phyloP scores from a whole-genome alignment of 331 rosid genomes.

The Pyracantha coccinea region DNA sequence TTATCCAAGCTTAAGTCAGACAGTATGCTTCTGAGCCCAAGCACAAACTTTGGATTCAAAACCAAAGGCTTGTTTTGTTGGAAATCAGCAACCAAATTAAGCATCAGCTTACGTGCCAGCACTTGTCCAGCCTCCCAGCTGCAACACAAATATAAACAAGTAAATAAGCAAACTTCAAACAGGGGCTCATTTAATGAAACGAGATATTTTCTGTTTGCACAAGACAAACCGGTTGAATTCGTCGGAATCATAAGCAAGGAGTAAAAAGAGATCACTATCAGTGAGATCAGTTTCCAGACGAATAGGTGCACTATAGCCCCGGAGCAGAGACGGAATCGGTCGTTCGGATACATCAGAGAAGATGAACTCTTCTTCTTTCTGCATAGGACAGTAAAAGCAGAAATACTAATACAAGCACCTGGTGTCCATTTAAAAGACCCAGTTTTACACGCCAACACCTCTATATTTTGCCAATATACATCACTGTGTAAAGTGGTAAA shows the following conservation, averaged over 20 bases:
- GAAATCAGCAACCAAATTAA: constrained; percentile 64
- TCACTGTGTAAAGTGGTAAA: neutral
- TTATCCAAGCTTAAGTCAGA: constrained; percentile 74
- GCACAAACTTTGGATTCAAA: constrained; percentile 63
- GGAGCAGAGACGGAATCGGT: constrained; percentile 86
- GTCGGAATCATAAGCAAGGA: constrained; percentile 88
- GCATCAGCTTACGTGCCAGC: constrained; percentile 86
- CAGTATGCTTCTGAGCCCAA: constrained; percentile 62
- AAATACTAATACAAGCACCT: constrained; percentile 1
- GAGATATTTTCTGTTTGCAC: constrained; percentile 7
- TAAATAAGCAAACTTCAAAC: constrained; percentile 2
- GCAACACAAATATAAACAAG: constrained; percentile 20
- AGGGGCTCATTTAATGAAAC: constrained; percentile 1
- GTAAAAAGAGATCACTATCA: constrained; percentile 71
- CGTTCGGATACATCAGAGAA: constrained; percentile 65
- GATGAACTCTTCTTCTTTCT: constrained; percentile 92
- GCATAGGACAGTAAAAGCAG: constrained; percentile 12
- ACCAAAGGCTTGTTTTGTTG: constrained; percentile 83
- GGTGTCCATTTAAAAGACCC: neutral
- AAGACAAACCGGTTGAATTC: constrained; percentile 88
- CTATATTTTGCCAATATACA: neutral
- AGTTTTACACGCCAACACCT: neutral
- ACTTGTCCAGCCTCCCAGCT: constrained; percentile 99
- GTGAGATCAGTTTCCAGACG: constrained; percentile 86
- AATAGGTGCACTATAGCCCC: constrained; percentile 93